Evolutionary conservation across 768 basidiomycete genomes (phyloP), one percentile per base, ranked within the genome.

Genomic region (Porphyrellus cyaneotinctus): DNA sequence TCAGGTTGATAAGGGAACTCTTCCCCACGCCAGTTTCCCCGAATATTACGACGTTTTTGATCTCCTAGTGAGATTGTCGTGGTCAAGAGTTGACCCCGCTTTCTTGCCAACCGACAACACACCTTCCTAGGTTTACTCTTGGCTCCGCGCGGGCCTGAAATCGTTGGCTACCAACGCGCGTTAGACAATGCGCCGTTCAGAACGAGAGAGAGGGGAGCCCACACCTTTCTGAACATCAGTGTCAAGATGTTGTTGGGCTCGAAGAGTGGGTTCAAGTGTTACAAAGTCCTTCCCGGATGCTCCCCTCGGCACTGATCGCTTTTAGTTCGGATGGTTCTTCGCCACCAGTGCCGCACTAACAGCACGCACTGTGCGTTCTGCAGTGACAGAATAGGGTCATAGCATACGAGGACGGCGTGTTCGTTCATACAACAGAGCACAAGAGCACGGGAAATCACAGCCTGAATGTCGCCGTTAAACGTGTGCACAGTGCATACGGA

Each of bases 1-100:
- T 58, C 32, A 61, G 20, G 43, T 63, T 64, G 49, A 63, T 53
- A 49, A 63, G 55, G 28, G 62, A 64, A 41, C 62, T 62, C 41
- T 64, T 64, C 22, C 61, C 62, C 30, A 63, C 62, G 22, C 61
- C 62, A 1, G 50, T 64, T 39, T 64, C 58, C n/a, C 61, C 61
- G 10, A 64, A 57, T 3, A 64, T 31, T 2, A 64, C 53, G 32
- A 64, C 20, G 26, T 64, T 54, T 38, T 64, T 64, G 22, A 30
- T n/a, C 26, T 44, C 53, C 50, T 56, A n/a, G 4, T 10, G 17
- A 28, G 4, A 28, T 28, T 7, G 18, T 23, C 20, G 42, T 20
- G 15, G 44, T 51, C 22, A 37, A 26, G 45, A 28, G 32, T 33
- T 22, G 5, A 28, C 37, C 17, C n/a, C 18, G 17, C 26, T 5